Conservation (phyloP, 129 eudicot species). For the Glebionis coronaria region DNA sequence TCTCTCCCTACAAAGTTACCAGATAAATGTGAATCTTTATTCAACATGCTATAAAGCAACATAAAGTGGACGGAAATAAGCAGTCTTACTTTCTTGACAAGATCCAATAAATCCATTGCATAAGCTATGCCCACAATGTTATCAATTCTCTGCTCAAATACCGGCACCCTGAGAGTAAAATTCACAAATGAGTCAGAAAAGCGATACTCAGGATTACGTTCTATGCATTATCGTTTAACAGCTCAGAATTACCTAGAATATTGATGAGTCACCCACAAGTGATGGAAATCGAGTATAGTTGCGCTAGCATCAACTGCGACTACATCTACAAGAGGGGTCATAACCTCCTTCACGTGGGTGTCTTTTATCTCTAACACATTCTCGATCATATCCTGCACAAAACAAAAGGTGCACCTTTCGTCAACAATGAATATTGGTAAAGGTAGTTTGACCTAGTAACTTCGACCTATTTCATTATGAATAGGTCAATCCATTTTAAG, state of each 20-base stretch:
- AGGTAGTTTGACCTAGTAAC: not conserved
- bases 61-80: not conserved
- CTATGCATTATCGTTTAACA: not conserved
- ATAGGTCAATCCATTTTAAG: not conserved
- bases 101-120: slow-evolving; percentile 74
- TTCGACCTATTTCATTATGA: not conserved
- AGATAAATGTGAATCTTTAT: slow-evolving; percentile 12
- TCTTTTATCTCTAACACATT: slow-evolving; percentile 77
- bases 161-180: slow-evolving; percentile 56
- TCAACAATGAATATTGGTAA: not conserved
- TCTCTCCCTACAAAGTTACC: slow-evolving; percentile 48
- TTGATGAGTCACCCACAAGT: slow-evolving; percentile 72
- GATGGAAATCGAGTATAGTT: slow-evolving; percentile 58
- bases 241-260: slow-evolving; percentile 51
- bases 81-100: slow-evolving; percentile 49
- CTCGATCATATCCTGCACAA: slow-evolving; percentile 64
- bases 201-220: not conserved
- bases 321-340: slow-evolving; percentile 79
- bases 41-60: not conserved
- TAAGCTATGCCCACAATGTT: slow-evolving; percentile 72
- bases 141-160: slow-evolving; percentile 72
- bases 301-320: slow-evolving; percentile 65
- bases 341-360: slow-evolving; percentile 73
- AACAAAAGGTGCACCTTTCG: not conserved
- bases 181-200: not conserved